Evolutionary conservation across 1,284 basidiomycete genomes (phyloP), one percentile per base, ranked within the genome.

Genomic region (Trametes sp.): DNA sequence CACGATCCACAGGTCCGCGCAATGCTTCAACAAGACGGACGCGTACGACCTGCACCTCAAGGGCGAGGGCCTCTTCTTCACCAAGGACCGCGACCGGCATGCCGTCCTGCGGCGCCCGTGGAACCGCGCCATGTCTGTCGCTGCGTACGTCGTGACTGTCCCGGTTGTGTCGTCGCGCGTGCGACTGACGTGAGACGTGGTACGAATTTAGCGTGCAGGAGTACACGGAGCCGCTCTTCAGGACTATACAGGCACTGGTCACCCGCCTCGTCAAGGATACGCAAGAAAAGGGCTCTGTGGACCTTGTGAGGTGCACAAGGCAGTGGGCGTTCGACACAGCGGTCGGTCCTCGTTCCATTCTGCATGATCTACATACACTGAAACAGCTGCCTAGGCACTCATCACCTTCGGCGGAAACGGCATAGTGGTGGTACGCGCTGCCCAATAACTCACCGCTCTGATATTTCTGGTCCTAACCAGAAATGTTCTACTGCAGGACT

Each of bases 41-140:
- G 46, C 41, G 16, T 50, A 35, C 59, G 49, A 51, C 49, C 31
- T 51, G 31, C 49, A 51, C 33, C 33, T 51, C 19, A 51, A 51
- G 31, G 49, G 49, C 49, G 49, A 51, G 49, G 49, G 49, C 31
- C n/a, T 51, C 31, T 51, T 51, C 49, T 51, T 51, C 49, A 23
- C 35, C 49, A 51, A 35, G 49, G 49, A 51, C 9, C 49, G 49
- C 33, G 49, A 51, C 14, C 29, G 49, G 31, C 52, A 54, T 24
- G 35, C 52, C 11, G 36, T 54, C 4, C 52, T 36, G 7, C 52
- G 52, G 1, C 52, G 52, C n/a, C 35, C 38, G 52, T 54, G 52
- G 52, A 54, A 54, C 24, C 52, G 24, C 24, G 52, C 38, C 16
- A 31, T 41, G 23, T 44, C 42, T 11, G 14, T 9, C 13, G 52